Percentiles rank a stretch among this genome's conserved stretches.
Evolutionary conservation across 768 basidiomycete genomes (phyloP).

Genomic region (Phanerodontia chrysosporium): DNA sequence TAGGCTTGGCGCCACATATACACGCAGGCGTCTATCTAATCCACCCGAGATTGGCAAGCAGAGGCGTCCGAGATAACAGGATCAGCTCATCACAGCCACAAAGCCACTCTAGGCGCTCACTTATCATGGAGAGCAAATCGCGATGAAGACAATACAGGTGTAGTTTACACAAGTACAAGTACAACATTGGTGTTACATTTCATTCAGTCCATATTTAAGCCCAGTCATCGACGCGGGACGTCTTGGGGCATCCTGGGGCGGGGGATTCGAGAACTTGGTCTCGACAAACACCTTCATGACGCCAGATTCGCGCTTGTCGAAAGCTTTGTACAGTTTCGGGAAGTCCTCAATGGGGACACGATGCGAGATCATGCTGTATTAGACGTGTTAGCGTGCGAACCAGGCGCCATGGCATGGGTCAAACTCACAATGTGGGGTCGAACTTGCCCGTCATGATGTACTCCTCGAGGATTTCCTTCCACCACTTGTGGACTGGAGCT

Average conservation of each 20-base stretch:
- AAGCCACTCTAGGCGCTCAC: not conserved
- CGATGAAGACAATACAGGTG: not conserved
- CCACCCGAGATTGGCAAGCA: not conserved
- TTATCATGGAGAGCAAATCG: not conserved
- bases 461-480: constrained; percentile 64
- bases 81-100: not conserved
- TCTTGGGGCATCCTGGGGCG: constrained; percentile 47
- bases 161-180: not conserved
- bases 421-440: constrained; percentile 55
- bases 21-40: not conserved
- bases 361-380: constrained; percentile 45
- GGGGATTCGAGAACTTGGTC: constrained; percentile 48
- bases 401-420: too few species aligned
- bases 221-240: constrained; percentile 14
- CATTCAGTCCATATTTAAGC: too few species aligned
- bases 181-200: too few species aligned
- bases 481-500: constrained; percentile 71
- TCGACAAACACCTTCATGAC: constrained; percentile 75
- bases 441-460: constrained; percentile 63
- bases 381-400: not conserved
- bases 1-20: not conserved
- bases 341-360: constrained; percentile 64
- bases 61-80: not conserved
- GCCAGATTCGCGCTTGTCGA: constrained; percentile 53
- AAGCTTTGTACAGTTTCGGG: constrained; percentile 57